Evolutionary conservation across 2,329 filamentous ascomycete species (phyloP), one percentile per base, ranked within the genome.

Genomic region (Penicillium sp.): DNA sequence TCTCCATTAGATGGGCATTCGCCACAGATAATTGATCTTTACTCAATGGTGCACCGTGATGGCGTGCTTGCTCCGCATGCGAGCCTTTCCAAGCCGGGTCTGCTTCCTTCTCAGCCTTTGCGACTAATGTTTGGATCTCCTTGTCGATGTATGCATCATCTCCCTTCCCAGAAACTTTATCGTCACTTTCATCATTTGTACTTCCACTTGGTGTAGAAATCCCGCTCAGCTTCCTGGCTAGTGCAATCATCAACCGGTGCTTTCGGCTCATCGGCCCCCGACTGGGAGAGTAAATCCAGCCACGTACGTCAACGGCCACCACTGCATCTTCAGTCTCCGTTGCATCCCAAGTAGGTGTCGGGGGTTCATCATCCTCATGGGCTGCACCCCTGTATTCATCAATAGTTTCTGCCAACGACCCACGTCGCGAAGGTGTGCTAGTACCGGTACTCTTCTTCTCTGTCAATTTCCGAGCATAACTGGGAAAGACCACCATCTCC

Each of bases 401-500:
- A 11, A 78, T 64, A 30, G 68, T 74, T 41, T 63, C 57, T 3
- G 66, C 62, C 51, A 56, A 65, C 7, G 69, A 72, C 31, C 64
- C 67, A 9, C 69, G 64, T n/a, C 65, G 65, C 33, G 49, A 55
- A n/a, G 55, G 63, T 57, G 38, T 67, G 66, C 63, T 69, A 31
- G 55, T 55, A 38, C 67, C 53, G 22, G 55, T 41, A n/a, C 73
- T 72, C 60, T 73, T 71, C 62, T 78, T 87, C 33, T 83, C 73
- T 11, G 50, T 19, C 70, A 95, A 88, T 58, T 81, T 82, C 68
- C 92, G 86, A 9, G 90, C 91, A 71, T 99, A 99, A 50, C 91
- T 97, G 0, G 94, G 94, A 64, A 99, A 99, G 25, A 99, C 72
- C 10, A 99, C 85, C 86, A 99, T 90, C 76, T 97, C 90, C 71